These are phyloP conservation scores for Sophora flavescens DNA, from an alignment of 306 rosid species.

Conservation along the genomic window DNA sequence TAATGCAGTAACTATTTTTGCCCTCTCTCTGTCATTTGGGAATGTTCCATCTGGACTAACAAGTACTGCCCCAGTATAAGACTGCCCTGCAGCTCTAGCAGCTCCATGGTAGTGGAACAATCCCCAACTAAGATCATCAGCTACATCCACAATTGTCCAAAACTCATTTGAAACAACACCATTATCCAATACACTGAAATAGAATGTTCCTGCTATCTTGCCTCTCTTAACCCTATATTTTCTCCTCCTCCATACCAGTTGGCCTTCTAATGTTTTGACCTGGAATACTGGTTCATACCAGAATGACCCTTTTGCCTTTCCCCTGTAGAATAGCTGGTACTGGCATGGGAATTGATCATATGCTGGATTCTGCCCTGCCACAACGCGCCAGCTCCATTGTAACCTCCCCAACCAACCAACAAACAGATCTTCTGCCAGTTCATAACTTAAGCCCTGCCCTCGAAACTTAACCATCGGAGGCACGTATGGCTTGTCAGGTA, in stretches of 20 bases:
- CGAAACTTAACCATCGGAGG: slow-evolving; percentile 62
- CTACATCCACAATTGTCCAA: slow-evolving; percentile 85
- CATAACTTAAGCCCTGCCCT: slow-evolving; percentile 60
- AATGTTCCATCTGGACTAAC: slow-evolving; percentile 80
- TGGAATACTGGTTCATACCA: slow-evolving; percentile 93
- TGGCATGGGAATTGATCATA: slow-evolving; percentile 92
- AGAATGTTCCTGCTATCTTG: slow-evolving; percentile 70
- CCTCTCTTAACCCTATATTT: slow-evolving; percentile 82
- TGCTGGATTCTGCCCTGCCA: slow-evolving; percentile 90
- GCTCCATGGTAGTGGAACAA: slow-evolving; percentile 87
- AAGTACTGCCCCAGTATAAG: slow-evolving; percentile 85
- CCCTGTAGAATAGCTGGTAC: slow-evolving; percentile 85
- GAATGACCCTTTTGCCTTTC: slow-evolving; percentile 87
- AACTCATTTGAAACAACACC: slow-evolving; percentile 92
- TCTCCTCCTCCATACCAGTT: slow-evolving; percentile 85
- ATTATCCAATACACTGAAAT: slow-evolving; percentile 81
- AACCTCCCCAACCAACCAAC: slow-evolving; percentile 85
- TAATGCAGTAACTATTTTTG: slow-evolving; percentile 57
- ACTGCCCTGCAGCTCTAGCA: slow-evolving; percentile 90
- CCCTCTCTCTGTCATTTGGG: slow-evolving; percentile 58
- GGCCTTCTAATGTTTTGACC: slow-evolving; percentile 81
- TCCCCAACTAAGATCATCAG: slow-evolving; percentile 83
- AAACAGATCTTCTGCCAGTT: slow-evolving; percentile 77
- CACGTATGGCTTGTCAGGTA: slow-evolving; percentile 73
- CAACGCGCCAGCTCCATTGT: slow-evolving; percentile 92